Evolutionary conservation across 2,329 filamentous ascomycete genomes (phyloP).

Genomic region (Alternaria gansuensis): DNA sequence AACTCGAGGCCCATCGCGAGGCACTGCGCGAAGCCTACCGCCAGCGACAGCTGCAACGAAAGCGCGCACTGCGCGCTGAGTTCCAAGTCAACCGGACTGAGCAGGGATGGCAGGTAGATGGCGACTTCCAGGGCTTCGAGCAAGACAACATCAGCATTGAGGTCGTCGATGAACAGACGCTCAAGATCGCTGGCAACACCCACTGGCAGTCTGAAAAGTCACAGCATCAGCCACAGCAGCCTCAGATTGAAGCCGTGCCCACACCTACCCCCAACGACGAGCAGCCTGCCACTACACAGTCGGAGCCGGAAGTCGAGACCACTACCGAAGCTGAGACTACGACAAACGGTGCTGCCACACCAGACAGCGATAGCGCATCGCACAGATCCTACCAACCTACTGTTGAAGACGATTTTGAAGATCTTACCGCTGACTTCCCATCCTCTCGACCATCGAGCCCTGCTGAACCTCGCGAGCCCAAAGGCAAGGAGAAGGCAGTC

Average conservation of each 20-base stretch:
- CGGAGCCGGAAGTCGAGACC: constrained; percentile 20
- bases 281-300: background rate
- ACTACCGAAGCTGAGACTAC: constrained; percentile 19
- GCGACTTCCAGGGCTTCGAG: constrained; percentile 45
- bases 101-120: constrained; percentile 46
- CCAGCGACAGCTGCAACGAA: constrained; percentile 39
- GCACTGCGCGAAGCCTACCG: constrained; percentile 34
- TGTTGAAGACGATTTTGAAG: constrained; percentile 51
- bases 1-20: constrained; percentile 43
- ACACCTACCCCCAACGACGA: background rate
- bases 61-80: constrained; percentile 41
- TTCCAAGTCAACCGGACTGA: constrained; percentile 44
- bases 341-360: constrained; percentile 25
- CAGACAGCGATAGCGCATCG: constrained; percentile 41
- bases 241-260: constrained; percentile 22
- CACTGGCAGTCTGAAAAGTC: constrained; percentile 32
- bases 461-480: constrained; percentile 33
- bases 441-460: constrained; percentile 37
- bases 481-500: constrained; percentile 44
- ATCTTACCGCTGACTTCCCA: constrained; percentile 45
- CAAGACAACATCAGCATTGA: constrained; percentile 51
- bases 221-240: constrained; percentile 21
- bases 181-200: constrained; percentile 47
- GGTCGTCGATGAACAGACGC: constrained; percentile 46
- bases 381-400: constrained; percentile 50